These are phyloP conservation scores for Cercospora sojina DNA, from an alignment of 2,329 filamentous ascomycete species.

Conservation along the genomic window DNA sequence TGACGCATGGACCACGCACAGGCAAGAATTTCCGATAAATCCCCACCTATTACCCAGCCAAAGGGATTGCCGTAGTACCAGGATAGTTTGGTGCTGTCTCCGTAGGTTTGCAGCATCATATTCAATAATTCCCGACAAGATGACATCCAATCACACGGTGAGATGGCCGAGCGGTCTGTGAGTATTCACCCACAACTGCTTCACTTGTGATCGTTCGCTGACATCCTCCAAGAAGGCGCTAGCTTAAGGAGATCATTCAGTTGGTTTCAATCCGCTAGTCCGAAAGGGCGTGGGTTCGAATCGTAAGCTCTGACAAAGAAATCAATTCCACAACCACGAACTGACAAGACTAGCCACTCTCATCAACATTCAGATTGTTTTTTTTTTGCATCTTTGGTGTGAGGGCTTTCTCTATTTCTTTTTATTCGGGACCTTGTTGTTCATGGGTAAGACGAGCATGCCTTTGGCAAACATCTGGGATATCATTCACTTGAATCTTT, in stretches of 20 bases:
- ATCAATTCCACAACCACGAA: background rate
- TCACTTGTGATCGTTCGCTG: background rate
- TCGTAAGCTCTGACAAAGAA: slow-evolving; percentile 4
- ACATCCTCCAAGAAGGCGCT: slow-evolving; percentile 7
- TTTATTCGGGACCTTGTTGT: background rate
- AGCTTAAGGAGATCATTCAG: slow-evolving; percentile 7
- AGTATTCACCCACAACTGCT: background rate
- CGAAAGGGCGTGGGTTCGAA: slow-evolving; percentile 17
- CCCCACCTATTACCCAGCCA: background rate
- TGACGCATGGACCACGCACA: background rate
- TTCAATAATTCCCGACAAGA: background rate
- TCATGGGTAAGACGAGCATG: background rate
- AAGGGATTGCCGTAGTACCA: background rate
- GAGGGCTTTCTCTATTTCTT: background rate
- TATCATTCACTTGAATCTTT: background rate
- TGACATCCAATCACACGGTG: slow-evolving; percentile 1
- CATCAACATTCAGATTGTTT: slow-evolving; percentile 2
- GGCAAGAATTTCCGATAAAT: background rate
- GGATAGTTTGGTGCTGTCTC: background rate
- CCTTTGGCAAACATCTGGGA: background rate
- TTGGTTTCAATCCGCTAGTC: background rate
- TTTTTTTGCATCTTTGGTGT: background rate
- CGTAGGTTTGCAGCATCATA: background rate
- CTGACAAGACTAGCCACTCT: background rate
- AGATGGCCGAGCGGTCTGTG: slow-evolving; percentile 22